Percentiles rank a stretch among this genome's conserved stretches.
Conservation (phyloP, 176 grass and related monocot genomes). For the Musa troglodytarum region DNA sequence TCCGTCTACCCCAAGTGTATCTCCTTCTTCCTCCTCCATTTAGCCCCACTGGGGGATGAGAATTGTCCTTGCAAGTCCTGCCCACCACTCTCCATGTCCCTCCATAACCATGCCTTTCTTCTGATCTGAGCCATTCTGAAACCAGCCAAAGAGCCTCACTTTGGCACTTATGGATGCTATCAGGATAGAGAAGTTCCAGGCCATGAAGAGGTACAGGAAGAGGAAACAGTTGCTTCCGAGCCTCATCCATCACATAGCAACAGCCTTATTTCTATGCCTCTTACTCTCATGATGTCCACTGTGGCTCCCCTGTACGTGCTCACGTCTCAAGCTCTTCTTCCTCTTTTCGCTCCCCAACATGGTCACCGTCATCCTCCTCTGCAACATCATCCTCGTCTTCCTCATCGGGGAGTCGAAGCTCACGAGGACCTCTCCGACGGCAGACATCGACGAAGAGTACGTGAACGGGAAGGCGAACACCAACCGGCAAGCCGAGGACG, state of each 20-base stretch:
- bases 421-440: not conserved
- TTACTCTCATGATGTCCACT: slow-evolving; percentile 6
- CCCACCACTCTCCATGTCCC: not conserved
- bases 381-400: slow-evolving; percentile 9
- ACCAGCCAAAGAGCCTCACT: too few species aligned
- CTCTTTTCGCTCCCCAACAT: not conserved
- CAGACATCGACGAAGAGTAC: slow-evolving; percentile 5
- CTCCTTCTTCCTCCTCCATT: not conserved
- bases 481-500: not conserved
- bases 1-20: not conserved
- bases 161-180: slow-evolving; percentile 46
- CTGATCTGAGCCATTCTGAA: too few species aligned
- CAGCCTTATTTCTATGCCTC: slow-evolving; percentile 19
- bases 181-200: slow-evolving; percentile 51
- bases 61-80: not conserved
- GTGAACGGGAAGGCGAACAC: not conserved
- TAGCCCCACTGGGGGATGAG: not conserved
- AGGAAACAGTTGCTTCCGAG: slow-evolving; percentile 28
- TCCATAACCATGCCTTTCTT: too few species aligned
- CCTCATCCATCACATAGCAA: slow-evolving; percentile 35
- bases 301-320: not conserved
- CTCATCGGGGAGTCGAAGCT: slow-evolving; percentile 4
- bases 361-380: not conserved
- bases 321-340: not conserved
- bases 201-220: slow-evolving; percentile 61